A percentile compares a stretch with the other conserved stretches of the same genome.
These are phyloP conservation scores for Fomitopsis betulina DNA, from an alignment of 1,284 basidiomycete genomes.

Conservation along the genomic window DNA sequence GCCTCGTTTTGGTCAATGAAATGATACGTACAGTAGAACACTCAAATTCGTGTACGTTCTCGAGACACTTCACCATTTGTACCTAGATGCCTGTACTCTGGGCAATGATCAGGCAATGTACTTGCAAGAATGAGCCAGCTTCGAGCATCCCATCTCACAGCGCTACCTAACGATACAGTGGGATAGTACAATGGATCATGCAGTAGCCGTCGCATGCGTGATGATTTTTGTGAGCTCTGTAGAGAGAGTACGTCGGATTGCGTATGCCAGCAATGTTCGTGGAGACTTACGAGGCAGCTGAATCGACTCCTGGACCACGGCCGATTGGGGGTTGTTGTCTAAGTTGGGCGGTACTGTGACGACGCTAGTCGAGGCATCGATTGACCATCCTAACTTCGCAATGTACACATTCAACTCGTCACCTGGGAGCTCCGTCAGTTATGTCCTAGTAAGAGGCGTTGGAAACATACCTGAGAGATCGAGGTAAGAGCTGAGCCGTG, in stretches of 20 bases:
- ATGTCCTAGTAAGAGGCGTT: conserved; percentile 11
- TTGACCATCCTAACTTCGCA: conserved; percentile 70
- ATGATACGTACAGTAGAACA: not conserved
- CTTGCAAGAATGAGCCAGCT: not conserved
- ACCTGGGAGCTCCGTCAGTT: conserved; percentile 32
- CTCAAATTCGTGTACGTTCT: not conserved
- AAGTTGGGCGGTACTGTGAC: conserved; percentile 80
- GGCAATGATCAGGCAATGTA: not conserved
- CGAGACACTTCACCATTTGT: too few relatives aligned
- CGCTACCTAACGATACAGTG: conserved; percentile 1
- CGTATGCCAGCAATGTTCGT: conserved; percentile 2
- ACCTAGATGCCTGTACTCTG: not conserved
- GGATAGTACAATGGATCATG: conserved; percentile 17
- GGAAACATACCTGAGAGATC: conserved; percentile 56
- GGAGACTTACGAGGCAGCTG: conserved; percentile 76
- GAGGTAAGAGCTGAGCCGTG: conserved; percentile 70
- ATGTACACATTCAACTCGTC: conserved; percentile 64
- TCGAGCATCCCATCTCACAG: not conserved
- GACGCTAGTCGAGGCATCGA: conserved; percentile 55
- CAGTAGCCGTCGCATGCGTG: conserved; percentile 55
- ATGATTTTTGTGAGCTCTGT: conserved; percentile 84
- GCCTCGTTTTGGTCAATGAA: conserved; percentile 50
- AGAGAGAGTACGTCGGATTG: conserved; percentile 8
- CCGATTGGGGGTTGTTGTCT: conserved; percentile 94
- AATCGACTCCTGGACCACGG: conserved; percentile 89